Base-by-base conservation (phyloP, 352 stramenopile species). In the Phytophthora sojae region DNA sequence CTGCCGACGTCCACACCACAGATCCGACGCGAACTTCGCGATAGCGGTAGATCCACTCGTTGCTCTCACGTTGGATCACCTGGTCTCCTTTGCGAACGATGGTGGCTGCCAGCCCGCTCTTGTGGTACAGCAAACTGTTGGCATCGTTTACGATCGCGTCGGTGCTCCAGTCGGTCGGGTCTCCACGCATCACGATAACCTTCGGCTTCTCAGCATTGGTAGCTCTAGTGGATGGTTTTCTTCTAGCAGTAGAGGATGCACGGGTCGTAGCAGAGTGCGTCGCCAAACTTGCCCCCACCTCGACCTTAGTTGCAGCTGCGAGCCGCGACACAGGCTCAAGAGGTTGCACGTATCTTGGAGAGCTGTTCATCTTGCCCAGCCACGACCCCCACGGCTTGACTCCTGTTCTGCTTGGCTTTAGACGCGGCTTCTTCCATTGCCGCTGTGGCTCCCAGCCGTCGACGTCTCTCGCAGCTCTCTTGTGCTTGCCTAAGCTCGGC, bases 131-230 rank as follows among this genome's bases (percentile, higher is more conserved):
- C 21, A 67, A 39, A 5, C 37, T 62, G 55, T 85, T 85, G 0
- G 79, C 70, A 1, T 75, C 53, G 52, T 74, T 87, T 26, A 87
- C 79, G 53, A 87, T 87, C 23, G 74, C 79, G 30, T 64, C 74
- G 12, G 71, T 68, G 15, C 42, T 52, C 58, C 79, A 81, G 21
- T 60, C 58, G 0, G 76, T 87, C 47, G 82, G 57, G 55, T 87
- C 76, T 47, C 79, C 76, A 61, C 80, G 57, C 58, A 69, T 53
- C 23, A 83, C 79, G 9, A 80, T 6, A 9, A 87, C 5, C 37
- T 72, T 64, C 37, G 64, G 39, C 23, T 59, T 30, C 9, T 60
- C 21, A 47, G 29, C 26, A 32, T 11, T 25, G 21, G 8, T 8
- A 21, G 21, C 21, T 21, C 21, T 21, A 21, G 21, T 21, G 3